Evolutionary conservation across 306 rosid species (phyloP).

Genomic region (Cicer bijugum): DNA sequence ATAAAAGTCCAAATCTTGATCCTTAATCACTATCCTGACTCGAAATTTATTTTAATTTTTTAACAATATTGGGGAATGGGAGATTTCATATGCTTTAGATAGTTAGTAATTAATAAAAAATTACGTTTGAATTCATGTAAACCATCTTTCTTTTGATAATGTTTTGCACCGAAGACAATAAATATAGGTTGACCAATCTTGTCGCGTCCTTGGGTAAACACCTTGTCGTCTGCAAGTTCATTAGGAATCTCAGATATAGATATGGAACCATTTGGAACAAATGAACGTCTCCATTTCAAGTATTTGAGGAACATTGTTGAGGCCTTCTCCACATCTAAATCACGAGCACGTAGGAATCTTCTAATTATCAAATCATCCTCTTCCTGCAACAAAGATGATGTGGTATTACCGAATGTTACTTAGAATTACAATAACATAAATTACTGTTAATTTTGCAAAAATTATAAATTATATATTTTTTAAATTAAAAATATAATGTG

Average conservation of each 20-base stretch:
- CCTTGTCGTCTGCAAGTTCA: slow-evolving; percentile 57
- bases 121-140: slow-evolving; percentile 61
- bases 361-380: slow-evolving; percentile 58
- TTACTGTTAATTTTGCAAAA: too few species aligned
- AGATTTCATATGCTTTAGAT: not conserved
- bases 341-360: slow-evolving; percentile 65
- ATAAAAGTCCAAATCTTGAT: too few species aligned
- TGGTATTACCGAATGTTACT: too few species aligned
- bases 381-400: not conserved
- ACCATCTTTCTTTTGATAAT: slow-evolving; percentile 55
- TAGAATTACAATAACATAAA: too few species aligned
- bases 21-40: too few species aligned
- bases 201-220: slow-evolving; percentile 56
- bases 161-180: slow-evolving; percentile 52
- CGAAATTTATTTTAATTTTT: too few species aligned
- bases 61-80: not conserved
- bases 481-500: too few species aligned
- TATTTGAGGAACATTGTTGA: slow-evolving; percentile 58
- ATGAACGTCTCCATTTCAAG: slow-evolving; percentile 62
- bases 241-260: slow-evolving; percentile 52
- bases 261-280: slow-evolving; percentile 58
- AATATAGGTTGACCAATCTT: slow-evolving; percentile 63
- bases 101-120: not conserved
- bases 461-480: too few species aligned
- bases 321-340: slow-evolving; percentile 54